These are phyloP conservation scores for Alternaria sp. DNA, from an alignment of 2,329 filamentous ascomycete genomes.

Conservation along the genomic window DNA sequence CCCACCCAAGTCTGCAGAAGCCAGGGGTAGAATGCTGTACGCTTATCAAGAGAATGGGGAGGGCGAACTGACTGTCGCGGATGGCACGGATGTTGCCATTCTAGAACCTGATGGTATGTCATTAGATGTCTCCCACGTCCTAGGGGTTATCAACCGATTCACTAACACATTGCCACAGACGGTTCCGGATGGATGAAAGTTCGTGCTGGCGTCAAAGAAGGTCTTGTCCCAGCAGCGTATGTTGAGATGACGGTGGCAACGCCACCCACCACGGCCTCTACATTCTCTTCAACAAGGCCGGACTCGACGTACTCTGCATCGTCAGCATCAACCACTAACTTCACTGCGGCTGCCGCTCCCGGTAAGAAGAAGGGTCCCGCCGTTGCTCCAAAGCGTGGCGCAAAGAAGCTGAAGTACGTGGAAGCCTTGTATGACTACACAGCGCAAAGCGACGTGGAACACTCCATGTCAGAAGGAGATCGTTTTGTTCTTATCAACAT, in stretches of 20 bases:
- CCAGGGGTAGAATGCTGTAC: slow-evolving; percentile 89
- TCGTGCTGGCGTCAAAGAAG: slow-evolving; percentile 75
- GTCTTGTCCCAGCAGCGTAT: slow-evolving; percentile 87
- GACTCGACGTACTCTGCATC: slow-evolving; percentile 76
- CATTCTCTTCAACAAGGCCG: slow-evolving; percentile 49
- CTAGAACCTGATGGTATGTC: slow-evolving; percentile 86
- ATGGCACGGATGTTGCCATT: slow-evolving; percentile 79
- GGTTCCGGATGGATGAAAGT: slow-evolving; percentile 93
- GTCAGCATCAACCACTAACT: slow-evolving; percentile 73
- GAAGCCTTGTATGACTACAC: slow-evolving; percentile 93
- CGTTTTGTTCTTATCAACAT: slow-evolving; percentile 87
- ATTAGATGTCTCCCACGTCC: slow-evolving; percentile 22
- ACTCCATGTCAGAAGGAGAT: slow-evolving; percentile 90
- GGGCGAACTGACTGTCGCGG: slow-evolving; percentile 81
- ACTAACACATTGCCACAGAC: slow-evolving; percentile 63
- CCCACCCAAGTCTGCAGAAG: slow-evolving; percentile 57
- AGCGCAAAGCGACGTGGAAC: slow-evolving; percentile 84
- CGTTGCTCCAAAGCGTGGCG: slow-evolving; percentile 87
- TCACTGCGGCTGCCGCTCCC: slow-evolving; percentile 38
- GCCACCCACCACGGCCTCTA: slow-evolving; percentile 50
- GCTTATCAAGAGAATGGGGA: slow-evolving; percentile 80
- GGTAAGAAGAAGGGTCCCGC: slow-evolving; percentile 88
- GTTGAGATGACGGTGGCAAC: slow-evolving; percentile 67
- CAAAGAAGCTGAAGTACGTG: slow-evolving; percentile 93
- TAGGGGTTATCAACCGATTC: slow-evolving; percentile 22